Conservation (phyloP, 2,329 filamentous ascomycete species). For the Chrysoporthe austroafricana region DNA sequence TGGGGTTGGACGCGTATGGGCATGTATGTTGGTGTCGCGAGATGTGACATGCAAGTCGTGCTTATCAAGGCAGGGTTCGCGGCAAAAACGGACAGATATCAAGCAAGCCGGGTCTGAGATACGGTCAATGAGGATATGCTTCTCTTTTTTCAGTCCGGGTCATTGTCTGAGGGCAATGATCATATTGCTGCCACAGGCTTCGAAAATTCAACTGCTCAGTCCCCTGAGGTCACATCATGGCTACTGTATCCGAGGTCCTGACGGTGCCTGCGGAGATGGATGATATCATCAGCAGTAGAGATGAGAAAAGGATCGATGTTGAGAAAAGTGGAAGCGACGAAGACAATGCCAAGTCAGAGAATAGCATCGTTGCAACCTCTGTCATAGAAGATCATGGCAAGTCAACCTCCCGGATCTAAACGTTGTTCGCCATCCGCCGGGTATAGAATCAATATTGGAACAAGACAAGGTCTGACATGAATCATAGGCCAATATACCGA, state of each 20-base stretch:
- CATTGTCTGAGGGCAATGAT: not conserved
- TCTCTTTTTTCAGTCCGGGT: not conserved
- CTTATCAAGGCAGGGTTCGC: not conserved
- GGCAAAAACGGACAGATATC: not conserved
- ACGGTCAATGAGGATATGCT: not conserved
- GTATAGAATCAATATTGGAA: not conserved
- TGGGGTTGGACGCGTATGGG: not conserved
- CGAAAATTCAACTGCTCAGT: not conserved
- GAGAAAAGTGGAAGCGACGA: conserved; percentile 9
- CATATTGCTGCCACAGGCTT: not conserved
- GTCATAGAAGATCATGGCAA: conserved; percentile 6
- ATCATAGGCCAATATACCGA: conserved; percentile 37
- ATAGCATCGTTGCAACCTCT: not conserved
- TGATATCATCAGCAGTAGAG: conserved; percentile 5
- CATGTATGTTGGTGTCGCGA: not conserved
- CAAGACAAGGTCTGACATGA: not conserved
- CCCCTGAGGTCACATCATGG: conserved; percentile 3
- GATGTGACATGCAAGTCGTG: conserved; percentile 2
- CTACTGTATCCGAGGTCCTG: conserved; percentile 17
- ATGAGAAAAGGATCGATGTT: conserved; percentile 3
- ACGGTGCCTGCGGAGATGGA: conserved; percentile 13
- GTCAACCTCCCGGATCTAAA: not conserved
- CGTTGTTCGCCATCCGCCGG: no score
- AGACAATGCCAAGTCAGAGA: conserved; percentile 10
- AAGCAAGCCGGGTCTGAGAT: not conserved